A percentile compares a stretch with the other conserved stretches of the same genome.
Evolutionary conservation across 2,329 filamentous ascomycete species (phyloP).

Genomic region (Madurella mycetomatis): DNA sequence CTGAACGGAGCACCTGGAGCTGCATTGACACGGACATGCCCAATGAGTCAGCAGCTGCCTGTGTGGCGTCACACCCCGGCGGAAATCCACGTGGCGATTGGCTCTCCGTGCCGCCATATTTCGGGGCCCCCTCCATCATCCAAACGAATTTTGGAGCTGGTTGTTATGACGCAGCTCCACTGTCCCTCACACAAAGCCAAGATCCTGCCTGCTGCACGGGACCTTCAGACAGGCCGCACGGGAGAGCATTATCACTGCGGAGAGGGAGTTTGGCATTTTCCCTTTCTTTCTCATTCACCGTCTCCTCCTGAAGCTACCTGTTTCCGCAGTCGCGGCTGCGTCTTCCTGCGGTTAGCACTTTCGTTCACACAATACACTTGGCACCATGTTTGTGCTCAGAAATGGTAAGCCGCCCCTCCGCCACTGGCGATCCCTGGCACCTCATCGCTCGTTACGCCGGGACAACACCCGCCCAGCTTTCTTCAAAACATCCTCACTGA

Average conservation of each 20-base stretch:
- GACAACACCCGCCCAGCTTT: not conserved
- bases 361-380: not conserved
- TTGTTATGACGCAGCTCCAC: slow-evolving; percentile 31
- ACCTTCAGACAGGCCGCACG: not conserved
- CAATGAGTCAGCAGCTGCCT: slow-evolving; percentile 11
- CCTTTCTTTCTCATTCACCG: not conserved
- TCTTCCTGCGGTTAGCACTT: not conserved
- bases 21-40: not conserved
- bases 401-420: slow-evolving; percentile 37
- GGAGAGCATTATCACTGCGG: not conserved
- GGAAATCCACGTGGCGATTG: slow-evolving; percentile 15
- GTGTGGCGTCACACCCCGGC: slow-evolving; percentile 6
- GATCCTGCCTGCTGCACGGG: slow-evolving; percentile 6
- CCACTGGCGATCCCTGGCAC: not conserved
- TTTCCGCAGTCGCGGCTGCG: not conserved
- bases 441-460: not conserved
- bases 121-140: slow-evolving; percentile 18
- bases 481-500: slow-evolving; percentile 9
- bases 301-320: not conserved
- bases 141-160: slow-evolving; percentile 12
- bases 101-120: slow-evolving; percentile 25
- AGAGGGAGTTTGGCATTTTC: not conserved
- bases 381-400: slow-evolving; percentile 40
- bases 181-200: slow-evolving; percentile 10
- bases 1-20: no score